These are phyloP conservation scores for Alternaria conjuncta DNA, from an alignment of 2,329 filamentous ascomycete genomes.

Conservation along the genomic window DNA sequence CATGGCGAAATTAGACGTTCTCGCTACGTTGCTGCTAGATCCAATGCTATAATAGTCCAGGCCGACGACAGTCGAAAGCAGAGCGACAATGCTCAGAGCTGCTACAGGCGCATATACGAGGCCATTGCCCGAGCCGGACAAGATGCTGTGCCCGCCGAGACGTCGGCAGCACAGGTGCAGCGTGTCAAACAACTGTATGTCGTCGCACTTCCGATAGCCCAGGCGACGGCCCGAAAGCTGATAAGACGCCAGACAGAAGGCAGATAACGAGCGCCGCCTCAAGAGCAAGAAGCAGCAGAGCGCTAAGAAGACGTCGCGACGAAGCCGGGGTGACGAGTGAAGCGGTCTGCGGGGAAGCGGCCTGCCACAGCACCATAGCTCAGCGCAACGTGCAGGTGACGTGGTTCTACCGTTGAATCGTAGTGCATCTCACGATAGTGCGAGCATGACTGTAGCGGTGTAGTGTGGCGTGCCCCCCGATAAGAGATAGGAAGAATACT, in stretches of 20 bases:
- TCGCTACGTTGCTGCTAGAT: conserved; percentile 62
- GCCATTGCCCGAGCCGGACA: conserved; percentile 60
- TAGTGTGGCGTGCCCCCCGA: conserved; percentile 23
- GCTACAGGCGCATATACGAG: conserved; percentile 64
- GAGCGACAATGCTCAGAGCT: conserved; percentile 64
- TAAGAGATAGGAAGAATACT: conserved; percentile 17
- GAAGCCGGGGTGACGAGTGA: conserved; percentile 48
- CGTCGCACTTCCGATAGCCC: conserved; percentile 33
- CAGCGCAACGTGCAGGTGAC: conserved; percentile 22
- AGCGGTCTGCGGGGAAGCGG: conserved; percentile 17
- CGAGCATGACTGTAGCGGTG: conserved; percentile 27
- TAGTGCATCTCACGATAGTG: conserved; percentile 20
- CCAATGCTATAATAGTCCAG: conserved; percentile 65
- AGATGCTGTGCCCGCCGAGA: conserved; percentile 64
- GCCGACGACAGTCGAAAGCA: conserved; percentile 69
- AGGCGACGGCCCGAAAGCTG: conserved; percentile 23
- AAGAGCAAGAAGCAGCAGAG: conserved; percentile 67
- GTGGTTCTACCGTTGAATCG: conserved; percentile 20
- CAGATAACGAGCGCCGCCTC: conserved; percentile 64
- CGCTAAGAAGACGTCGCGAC: conserved; percentile 65
- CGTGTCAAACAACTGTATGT: conserved; percentile 65
- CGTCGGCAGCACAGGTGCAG: conserved; percentile 61
- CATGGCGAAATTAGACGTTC: conserved; percentile 60
- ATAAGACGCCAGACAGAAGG: conserved; percentile 56
- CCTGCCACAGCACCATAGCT: conserved; percentile 10